Evolutionary conservation across 495 filamentous ascomycete species (phyloP).

Genomic region (Darksidea phi): DNA sequence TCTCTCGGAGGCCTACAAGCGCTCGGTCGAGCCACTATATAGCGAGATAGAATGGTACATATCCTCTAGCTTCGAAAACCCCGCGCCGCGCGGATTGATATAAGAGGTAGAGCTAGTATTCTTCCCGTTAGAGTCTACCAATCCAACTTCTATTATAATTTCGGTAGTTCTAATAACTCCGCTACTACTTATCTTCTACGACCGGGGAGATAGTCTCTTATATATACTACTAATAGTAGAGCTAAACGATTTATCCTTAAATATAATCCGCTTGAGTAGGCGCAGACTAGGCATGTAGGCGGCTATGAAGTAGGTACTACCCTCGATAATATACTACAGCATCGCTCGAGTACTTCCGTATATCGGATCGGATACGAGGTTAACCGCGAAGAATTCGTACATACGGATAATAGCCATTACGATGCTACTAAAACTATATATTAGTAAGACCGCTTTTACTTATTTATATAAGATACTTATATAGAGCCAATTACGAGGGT

Average conservation of each 20-base stretch:
- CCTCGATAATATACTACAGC: background rate
- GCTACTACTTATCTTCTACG: background rate
- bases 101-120: too few relatives aligned
- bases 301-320: background rate
- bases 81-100: too few relatives aligned
- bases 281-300: background rate
- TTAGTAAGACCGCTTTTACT: background rate
- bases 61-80: too few relatives aligned
- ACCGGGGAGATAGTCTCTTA: background rate
- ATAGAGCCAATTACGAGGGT: background rate
- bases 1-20: too few relatives aligned
- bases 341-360: background rate
- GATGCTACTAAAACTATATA: background rate
- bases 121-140: too few relatives aligned
- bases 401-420: background rate
- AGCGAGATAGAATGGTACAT: too few relatives aligned
- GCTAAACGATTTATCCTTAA: background rate
- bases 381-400: background rate
- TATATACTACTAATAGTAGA: background rate
- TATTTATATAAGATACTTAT: background rate
- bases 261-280: background rate
- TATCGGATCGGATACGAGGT: background rate
- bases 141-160: too few relatives aligned
- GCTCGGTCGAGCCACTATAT: too few relatives aligned
- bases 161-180: too few relatives aligned